Conservation (phyloP, 331 rosid species). For the Ulmus americana region DNA sequence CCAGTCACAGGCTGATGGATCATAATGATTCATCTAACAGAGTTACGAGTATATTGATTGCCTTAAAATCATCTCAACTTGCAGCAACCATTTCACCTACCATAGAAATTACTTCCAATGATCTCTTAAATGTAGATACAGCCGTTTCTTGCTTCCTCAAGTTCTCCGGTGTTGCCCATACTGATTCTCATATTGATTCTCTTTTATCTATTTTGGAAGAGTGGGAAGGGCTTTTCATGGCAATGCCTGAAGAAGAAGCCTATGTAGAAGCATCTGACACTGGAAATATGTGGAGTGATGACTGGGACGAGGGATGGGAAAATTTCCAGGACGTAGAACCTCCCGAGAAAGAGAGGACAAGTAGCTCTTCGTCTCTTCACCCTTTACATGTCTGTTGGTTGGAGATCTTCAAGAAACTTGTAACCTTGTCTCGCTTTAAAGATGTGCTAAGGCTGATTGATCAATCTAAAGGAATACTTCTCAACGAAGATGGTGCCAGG, state of each 20-base stretch:
- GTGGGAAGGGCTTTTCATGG: conserved; percentile 79
- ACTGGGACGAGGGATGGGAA: conserved; percentile 99
- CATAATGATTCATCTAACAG: conserved; percentile 60
- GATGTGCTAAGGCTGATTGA: conserved; percentile 66
- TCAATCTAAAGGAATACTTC: conserved; percentile 52
- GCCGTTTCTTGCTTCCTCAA: conserved; percentile 78
- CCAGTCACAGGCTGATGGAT: conserved; percentile 40
- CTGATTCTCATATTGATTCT: conserved; percentile 51
- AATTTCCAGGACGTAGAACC: conserved; percentile 69
- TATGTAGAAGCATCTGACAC: conserved; percentile 44
- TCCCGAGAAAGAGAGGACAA: conserved; percentile 38
- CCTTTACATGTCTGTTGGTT: conserved; percentile 81
- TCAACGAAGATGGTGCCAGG: conserved; percentile 62
- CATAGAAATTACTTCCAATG: conserved; percentile 65
- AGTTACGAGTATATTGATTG: conserved; percentile 83
- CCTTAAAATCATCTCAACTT: conserved; percentile 87
- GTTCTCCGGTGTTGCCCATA: conserved; percentile 53
- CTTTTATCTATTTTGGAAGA: conserved; percentile 68
- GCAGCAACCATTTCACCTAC: conserved; percentile 61
- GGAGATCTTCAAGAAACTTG: conserved; percentile 56
- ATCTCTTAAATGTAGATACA: conserved; percentile 51
- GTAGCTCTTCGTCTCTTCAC: conserved; percentile 37
- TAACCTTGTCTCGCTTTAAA: conserved; percentile 41
- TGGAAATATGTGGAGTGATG: conserved; percentile 78
- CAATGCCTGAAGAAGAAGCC: conserved; percentile 37